phyloP scores from a whole-genome alignment of 2,329 filamentous ascomycete species.

The Paecilomyces sp. region DNA sequence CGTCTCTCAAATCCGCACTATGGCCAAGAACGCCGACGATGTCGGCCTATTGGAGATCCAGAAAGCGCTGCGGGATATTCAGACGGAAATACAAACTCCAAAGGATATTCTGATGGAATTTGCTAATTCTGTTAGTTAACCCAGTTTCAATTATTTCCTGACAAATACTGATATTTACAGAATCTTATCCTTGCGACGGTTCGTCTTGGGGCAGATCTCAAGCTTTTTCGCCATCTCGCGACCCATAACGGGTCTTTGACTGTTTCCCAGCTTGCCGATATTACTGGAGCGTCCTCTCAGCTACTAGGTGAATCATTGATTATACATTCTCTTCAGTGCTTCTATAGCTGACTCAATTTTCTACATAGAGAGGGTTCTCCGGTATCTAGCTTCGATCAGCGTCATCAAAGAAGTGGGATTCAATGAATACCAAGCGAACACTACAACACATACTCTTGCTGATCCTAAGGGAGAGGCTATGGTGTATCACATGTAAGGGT shows the following conservation, averaged over 20 bases:
- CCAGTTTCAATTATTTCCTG: too few relatives aligned
- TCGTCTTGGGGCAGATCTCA: conserved; percentile 12
- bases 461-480: conserved; percentile 6
- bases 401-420: conserved; percentile 7
- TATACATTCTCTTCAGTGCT: neutral
- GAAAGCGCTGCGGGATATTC: too few relatives aligned
- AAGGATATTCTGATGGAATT: too few relatives aligned
- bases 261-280: conserved; percentile 7
- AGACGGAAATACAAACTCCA: too few relatives aligned
- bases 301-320: conserved; percentile 8
- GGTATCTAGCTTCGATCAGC: conserved; percentile 16
- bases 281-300: conserved; percentile 7
- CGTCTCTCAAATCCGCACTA: too few relatives aligned
- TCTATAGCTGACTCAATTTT: neutral
- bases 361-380: conserved; percentile 11
- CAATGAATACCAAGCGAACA: conserved; percentile 12
- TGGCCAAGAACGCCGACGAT: too few relatives aligned
- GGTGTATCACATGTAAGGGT: conserved; percentile 10
- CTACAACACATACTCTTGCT: conserved; percentile 12
- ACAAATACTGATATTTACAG: conserved; percentile 1
- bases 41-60: too few relatives aligned
- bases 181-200: conserved; percentile 9
- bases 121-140: too few relatives aligned
- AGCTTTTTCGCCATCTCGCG: conserved; percentile 10
- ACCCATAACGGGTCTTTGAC: conserved; percentile 7